Conservation (phyloP, 345 rosid genomes). For the Euphorbia tirucalli region DNA sequence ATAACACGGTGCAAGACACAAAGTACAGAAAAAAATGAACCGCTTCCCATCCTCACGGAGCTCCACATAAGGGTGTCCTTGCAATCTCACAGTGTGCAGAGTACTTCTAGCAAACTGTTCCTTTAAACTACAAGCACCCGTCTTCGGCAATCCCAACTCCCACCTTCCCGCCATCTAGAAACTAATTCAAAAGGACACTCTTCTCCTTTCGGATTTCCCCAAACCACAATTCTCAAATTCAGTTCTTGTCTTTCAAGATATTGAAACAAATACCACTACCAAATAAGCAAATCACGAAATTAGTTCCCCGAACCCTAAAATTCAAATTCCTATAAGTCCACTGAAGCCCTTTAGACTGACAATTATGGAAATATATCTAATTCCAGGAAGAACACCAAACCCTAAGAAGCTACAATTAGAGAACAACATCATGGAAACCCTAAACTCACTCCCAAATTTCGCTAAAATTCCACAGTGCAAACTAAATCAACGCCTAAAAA, state of each 20-base stretch:
- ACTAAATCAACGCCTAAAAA: constrained; percentile 1
- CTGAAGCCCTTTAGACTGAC: background rate
- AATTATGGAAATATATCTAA: background rate
- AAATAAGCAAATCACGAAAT: background rate
- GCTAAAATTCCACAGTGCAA: constrained; percentile 17
- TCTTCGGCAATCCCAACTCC: constrained; percentile 52
- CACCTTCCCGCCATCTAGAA: constrained; percentile 55
- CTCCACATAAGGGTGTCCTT: constrained; percentile 76
- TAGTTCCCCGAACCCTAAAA: constrained; percentile 19
- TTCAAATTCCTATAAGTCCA: background rate
- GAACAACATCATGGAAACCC: constrained; percentile 22
- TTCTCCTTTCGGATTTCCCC: background rate
- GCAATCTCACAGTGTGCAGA: constrained; percentile 54
- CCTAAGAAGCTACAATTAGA: constrained; percentile 26
- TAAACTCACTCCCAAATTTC: constrained; percentile 4
- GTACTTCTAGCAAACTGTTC: constrained; percentile 70
- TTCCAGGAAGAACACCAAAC: constrained; percentile 16
- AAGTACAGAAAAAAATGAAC: constrained; percentile 73
- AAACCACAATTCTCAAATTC: background rate
- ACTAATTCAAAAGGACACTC: background rate
- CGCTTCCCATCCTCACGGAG: constrained; percentile 77
- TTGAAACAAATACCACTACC: constrained; percentile 15
- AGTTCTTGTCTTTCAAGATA: background rate
- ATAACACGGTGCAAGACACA: constrained; percentile 85
- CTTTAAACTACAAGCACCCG: constrained; percentile 43